Conservation (phyloP, 2,329 filamentous ascomycete species). For the Leptographium radiaticola region DNA sequence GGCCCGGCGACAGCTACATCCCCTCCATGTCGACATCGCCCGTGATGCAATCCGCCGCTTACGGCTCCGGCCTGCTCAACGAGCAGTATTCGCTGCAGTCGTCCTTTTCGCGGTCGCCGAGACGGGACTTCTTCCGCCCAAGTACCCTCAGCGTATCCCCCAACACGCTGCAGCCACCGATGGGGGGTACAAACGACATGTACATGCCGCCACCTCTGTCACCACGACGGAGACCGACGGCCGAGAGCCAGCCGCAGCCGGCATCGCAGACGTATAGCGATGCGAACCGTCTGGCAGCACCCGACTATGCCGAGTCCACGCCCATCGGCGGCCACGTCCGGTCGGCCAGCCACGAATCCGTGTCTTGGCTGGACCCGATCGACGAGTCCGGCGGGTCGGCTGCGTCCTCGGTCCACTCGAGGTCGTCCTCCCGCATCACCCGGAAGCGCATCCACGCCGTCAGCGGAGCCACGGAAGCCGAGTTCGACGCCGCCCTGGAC, state of each 20-base stretch:
- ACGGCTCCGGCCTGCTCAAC: constrained; percentile 14
- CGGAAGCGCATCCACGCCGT: constrained; percentile 55
- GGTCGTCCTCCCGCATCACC: constrained; percentile 56
- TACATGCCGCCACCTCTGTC: constrained; percentile 63
- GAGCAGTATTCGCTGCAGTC: constrained; percentile 32
- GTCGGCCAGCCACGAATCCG: constrained; percentile 63
- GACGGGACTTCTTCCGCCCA: constrained; percentile 19
- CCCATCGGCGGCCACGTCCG: constrained; percentile 26
- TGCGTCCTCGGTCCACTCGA: constrained; percentile 67
- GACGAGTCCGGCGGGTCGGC: constrained; percentile 79
- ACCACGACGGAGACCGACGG: constrained; percentile 32
- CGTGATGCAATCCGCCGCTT: constrained; percentile 14
- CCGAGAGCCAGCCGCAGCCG: neutral
- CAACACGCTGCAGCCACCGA: constrained; percentile 27
- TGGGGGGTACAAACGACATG: constrained; percentile 33
- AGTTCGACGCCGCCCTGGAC: constrained; percentile 89
- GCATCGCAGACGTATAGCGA: neutral
- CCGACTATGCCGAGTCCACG: neutral
- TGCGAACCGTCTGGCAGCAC: neutral
- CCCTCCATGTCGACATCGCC: constrained; percentile 13
- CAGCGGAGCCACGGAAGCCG: constrained; percentile 68
- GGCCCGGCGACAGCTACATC: constrained; percentile 15
- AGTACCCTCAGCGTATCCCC: constrained; percentile 14
- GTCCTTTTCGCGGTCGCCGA: constrained; percentile 38
- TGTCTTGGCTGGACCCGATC: constrained; percentile 89